Evolutionary conservation across 1,139 yeast species (phyloP), one percentile per base, ranked within the genome.

Genomic region (Taphrina pruni): DNA sequence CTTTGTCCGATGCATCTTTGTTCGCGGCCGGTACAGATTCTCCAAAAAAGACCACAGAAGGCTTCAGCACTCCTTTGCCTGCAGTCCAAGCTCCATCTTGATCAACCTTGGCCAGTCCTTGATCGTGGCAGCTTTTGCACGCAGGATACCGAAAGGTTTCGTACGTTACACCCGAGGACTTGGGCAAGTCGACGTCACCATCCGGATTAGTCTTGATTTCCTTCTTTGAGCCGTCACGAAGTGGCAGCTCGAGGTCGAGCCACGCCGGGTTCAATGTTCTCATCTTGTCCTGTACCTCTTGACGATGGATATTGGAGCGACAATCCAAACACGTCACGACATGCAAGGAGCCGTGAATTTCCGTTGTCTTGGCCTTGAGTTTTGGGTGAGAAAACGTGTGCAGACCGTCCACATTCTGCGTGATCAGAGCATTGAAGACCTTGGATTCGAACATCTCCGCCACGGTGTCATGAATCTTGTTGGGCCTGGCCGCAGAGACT

Each of bases 361-460:
- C 74, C 4, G 74, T 72, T 26, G 72, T 68, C 12, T 45, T 43
- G 6, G 14, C 20, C 45, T 71, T 72, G 26, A 74, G 70, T n/a
- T 73, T 69, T 6, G 72, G 65, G 9, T 64, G 68, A 48, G 45
- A 58, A 14, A 45, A 57, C 9, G 72, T 70, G 48, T 74, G 76
- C 51, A 74, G 68, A 1, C 73, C 72, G 60, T 74, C 76, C 41
- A 74, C 76, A 66, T 74, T 74, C 57, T 74, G 76, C 6, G 76
- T 74, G 7, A 74, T 66, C 38, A 74, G 39, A 21, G 70, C 68
- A 17, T 38, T 61, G 12, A 74, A 26, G 54, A 67, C 61, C 11
- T 72, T 71, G 8, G 56, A 38, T 2, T 69, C 57, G 17, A 69
- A 48, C 64, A 74, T 48, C 3, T 66, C 70, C 5, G 74, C 75